A percentile compares a stretch with the other conserved stretches of the same genome.
These are phyloP conservation scores for Pleurotus ostreatus DNA, from an alignment of 768 basidiomycete genomes.

Conservation along the genomic window DNA sequence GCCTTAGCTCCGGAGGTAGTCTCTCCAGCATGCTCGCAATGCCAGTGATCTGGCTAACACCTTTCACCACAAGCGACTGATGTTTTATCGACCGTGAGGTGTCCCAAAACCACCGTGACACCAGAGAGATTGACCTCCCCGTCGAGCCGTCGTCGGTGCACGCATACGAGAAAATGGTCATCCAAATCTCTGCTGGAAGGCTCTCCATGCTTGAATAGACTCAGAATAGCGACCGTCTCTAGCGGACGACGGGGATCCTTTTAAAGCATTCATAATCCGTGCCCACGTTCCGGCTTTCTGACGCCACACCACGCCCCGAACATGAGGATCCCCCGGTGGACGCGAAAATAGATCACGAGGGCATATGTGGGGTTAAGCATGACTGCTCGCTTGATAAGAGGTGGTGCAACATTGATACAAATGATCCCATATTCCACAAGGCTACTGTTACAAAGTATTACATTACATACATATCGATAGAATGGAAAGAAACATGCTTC, in stretches of 20 bases:
- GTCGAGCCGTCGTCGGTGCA: slow-evolving; percentile 32
- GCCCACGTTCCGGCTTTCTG: slow-evolving; percentile 3
- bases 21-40: slow-evolving; percentile 20
- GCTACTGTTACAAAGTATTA: too few relatives aligned
- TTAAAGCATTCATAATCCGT: too few relatives aligned
- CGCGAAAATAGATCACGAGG: not conserved
- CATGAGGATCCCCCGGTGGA: slow-evolving; percentile 1
- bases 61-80: slow-evolving; percentile 25
- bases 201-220: slow-evolving; percentile 2
- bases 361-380: too few relatives aligned
- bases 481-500: too few relatives aligned
- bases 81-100: slow-evolving; percentile 22
- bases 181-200: slow-evolving; percentile 24
- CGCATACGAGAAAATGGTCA: slow-evolving; percentile 27
- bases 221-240: not conserved
- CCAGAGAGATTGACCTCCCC: slow-evolving; percentile 31
- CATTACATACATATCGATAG: too few relatives aligned
- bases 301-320: slow-evolving; percentile 8
- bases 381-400: too few relatives aligned
- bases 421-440: too few relatives aligned
- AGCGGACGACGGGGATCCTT: too few relatives aligned
- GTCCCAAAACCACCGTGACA: slow-evolving; percentile 25
- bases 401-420: too few relatives aligned
- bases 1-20: not conserved
- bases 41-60: slow-evolving; percentile 19